Evolutionary conservation across 352 stramenopile species (phyloP).

Genomic region (Phytophthora uliginosa): DNA sequence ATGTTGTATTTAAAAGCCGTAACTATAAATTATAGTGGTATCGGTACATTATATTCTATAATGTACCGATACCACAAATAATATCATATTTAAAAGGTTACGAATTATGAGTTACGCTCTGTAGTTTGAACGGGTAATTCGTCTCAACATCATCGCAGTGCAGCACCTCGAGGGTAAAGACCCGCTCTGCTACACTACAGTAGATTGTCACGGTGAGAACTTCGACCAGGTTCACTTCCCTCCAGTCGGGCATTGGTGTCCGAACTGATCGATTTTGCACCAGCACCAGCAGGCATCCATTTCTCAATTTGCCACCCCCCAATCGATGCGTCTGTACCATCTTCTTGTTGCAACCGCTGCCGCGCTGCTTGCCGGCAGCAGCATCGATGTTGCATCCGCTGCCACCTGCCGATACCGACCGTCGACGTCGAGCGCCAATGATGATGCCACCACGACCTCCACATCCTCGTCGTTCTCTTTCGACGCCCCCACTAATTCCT

Average conservation of each 20-base stretch:
- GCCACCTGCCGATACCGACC: constrained; percentile 6
- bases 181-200: not conserved
- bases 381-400: constrained; percentile 6
- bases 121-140: too few species aligned
- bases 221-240: constrained; percentile 8
- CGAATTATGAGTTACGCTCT: too few species aligned
- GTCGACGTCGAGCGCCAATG: not conserved
- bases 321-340: constrained; percentile 14
- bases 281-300: not conserved
- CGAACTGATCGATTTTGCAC: constrained; percentile 5
- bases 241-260: constrained; percentile 4
- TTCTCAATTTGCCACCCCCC: constrained; percentile 10
- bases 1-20: too few species aligned
- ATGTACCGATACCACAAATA: too few species aligned
- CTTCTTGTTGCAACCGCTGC: too few species aligned
- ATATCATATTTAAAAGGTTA: too few species aligned
- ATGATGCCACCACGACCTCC: not conserved
- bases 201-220: not conserved
- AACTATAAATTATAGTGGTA: too few species aligned
- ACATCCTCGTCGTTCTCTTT: constrained; percentile 8
- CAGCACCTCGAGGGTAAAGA: too few species aligned
- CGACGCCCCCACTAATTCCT: not conserved
- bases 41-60: too few species aligned
- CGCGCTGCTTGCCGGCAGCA: constrained; percentile 11
- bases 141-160: too few species aligned